phyloP scores from a whole-genome alignment of 1,139 yeast genomes.

The Arxiozyma heterogenica region DNA sequence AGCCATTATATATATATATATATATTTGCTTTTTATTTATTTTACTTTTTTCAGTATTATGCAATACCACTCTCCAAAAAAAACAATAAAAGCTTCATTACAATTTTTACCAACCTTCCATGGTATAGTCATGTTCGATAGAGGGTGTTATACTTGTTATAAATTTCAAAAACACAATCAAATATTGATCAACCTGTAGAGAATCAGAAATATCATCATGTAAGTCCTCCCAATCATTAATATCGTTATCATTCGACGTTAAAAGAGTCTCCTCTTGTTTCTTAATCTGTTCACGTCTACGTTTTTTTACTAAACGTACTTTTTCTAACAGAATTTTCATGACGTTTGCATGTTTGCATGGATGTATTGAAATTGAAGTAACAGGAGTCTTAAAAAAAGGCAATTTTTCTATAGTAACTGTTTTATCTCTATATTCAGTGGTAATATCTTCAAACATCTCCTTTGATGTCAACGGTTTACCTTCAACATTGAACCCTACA shows the following conservation, averaged over 20 bases:
- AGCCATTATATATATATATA: no score
- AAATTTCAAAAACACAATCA: slow-evolving; percentile 80
- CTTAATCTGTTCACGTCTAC: slow-evolving; percentile 27
- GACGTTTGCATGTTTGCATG: slow-evolving; percentile 90
- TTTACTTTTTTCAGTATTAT: no score
- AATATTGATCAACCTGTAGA: slow-evolving; percentile 81
- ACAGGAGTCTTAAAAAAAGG: slow-evolving; percentile 68
- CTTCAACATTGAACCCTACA: slow-evolving; percentile 77
- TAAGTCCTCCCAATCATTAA: slow-evolving; percentile 39
- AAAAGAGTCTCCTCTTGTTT: slow-evolving; percentile 2
- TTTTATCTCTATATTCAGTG: slow-evolving; percentile 84
- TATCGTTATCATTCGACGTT: slow-evolving; percentile 25
- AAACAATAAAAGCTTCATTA: background rate
- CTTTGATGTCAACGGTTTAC: slow-evolving; percentile 76
- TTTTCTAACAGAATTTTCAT: slow-evolving; percentile 79
- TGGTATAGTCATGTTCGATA: slow-evolving; percentile 91
- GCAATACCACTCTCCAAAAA: no score
- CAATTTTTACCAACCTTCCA: slow-evolving; percentile 60
- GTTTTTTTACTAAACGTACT: slow-evolving; percentile 43
- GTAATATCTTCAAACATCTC: slow-evolving; percentile 94
- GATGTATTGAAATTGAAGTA: slow-evolving; percentile 87
- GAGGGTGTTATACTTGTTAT: slow-evolving; percentile 97
- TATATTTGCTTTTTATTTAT: background rate
- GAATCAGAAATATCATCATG: slow-evolving; percentile 36
- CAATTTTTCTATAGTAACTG: slow-evolving; percentile 89